These are phyloP conservation scores for Phoenix roebelenii DNA, from an alignment of 176 grass and related monocot species.

Conservation along the genomic window DNA sequence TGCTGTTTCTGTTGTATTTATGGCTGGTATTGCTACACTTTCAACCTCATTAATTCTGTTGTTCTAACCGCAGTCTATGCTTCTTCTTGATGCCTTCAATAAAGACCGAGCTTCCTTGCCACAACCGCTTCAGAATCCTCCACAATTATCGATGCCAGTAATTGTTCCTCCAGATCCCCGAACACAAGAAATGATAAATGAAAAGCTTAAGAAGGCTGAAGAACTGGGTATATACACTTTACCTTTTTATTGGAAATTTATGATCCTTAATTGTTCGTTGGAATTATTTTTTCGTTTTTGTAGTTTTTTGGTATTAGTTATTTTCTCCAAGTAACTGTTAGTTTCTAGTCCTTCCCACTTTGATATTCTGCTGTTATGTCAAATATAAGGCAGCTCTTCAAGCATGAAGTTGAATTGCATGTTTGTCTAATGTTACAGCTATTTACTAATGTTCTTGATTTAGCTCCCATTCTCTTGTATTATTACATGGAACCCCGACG, in stretches of 20 bases:
- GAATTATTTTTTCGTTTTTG: too few relatives aligned
- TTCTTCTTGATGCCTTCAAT: slow-evolving; percentile 80
- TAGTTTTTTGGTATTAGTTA: too few relatives aligned
- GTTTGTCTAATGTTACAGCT: too few relatives aligned
- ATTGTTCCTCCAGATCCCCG: slow-evolving; percentile 50
- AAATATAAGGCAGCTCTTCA: too few relatives aligned
- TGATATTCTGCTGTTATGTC: too few relatives aligned
- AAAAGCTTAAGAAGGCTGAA: slow-evolving; percentile 91
- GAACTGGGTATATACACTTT: slow-evolving; percentile 46
- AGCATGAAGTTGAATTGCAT: too few relatives aligned
- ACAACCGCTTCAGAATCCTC: slow-evolving; percentile 41
- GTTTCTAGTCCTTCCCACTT: too few relatives aligned
- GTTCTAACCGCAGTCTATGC: slow-evolving; percentile 43
- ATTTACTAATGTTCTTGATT: too few relatives aligned
- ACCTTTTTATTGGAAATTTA: neutral
- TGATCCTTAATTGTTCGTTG: too few relatives aligned
- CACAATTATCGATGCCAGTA: slow-evolving; percentile 31
- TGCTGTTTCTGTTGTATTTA: neutral
- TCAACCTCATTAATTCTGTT: slow-evolving; percentile 8
- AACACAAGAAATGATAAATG: slow-evolving; percentile 92
- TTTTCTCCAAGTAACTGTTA: too few relatives aligned
- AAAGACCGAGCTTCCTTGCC: slow-evolving; percentile 71
- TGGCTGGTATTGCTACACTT: neutral
- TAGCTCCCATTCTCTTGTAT: too few relatives aligned
- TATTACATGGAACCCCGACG: too few relatives aligned